Evolutionary conservation across 805 yeast species (phyloP).

Genomic region (Yueomyces sp.): DNA sequence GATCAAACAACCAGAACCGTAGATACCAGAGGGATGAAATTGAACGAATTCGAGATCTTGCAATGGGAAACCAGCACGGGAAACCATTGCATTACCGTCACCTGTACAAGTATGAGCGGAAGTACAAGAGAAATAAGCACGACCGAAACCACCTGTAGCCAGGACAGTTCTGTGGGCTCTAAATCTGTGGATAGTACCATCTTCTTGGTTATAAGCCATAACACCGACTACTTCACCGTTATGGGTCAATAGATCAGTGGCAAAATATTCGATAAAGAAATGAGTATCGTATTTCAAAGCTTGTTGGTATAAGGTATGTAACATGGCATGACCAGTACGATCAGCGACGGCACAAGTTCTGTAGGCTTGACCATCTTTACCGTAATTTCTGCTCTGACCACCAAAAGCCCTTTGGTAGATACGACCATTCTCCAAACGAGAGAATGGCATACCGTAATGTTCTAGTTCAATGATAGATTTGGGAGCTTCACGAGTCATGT

Average conservation of each 20-base stretch:
- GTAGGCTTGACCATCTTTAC: conserved; percentile 98
- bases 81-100: conserved; percentile 96
- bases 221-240: conserved; percentile 95
- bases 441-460: conserved; percentile 97
- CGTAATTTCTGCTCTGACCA: conserved; percentile 90
- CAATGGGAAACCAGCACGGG: conserved; percentile 95
- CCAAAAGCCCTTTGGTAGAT: conserved; percentile 99
- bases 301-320: conserved; percentile 94
- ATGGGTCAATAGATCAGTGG: conserved; percentile 86
- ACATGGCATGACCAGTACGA: conserved; percentile 95
- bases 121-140: conserved; percentile 97
- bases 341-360: conserved; percentile 99
- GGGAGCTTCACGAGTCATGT: conserved; percentile 98
- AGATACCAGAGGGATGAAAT: conserved; percentile 99
- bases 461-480: conserved; percentile 90
- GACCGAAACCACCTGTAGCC: conserved; percentile 98
- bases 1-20: conserved; percentile 96
- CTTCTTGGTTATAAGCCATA: conserved; percentile 96
- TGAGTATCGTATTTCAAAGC: conserved; percentile 94
- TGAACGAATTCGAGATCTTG: conserved; percentile 96
- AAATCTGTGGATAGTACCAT: conserved; percentile 96
- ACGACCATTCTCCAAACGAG: conserved; percentile 92
- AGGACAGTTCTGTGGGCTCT: conserved; percentile 91
- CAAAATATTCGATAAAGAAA: conserved; percentile 94
- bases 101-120: conserved; percentile 99